Evolutionary conservation across 1,284 basidiomycete genomes (phyloP), one percentile per base, ranked within the genome.

Genomic region (Pseudozyma sp.): DNA sequence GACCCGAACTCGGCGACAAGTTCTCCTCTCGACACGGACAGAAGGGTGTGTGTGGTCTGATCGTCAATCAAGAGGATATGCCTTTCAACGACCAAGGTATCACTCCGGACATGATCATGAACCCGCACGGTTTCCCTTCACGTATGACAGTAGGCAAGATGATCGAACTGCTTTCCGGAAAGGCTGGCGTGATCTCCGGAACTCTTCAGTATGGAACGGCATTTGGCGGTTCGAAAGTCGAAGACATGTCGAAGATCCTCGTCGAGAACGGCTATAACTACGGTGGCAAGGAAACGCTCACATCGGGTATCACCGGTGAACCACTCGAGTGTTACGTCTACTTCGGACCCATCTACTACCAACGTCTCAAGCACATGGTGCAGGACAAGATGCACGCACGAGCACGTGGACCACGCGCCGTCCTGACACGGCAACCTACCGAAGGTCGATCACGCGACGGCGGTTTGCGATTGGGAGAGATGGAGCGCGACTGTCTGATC

Each of bases 131-230:
- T 81, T 99, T 99, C 88, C 97, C 97, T 2, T 97, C 94, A 60
- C 94, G 97, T 57, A 99, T 99, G 96, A 78, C 97, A 35, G 97
- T 99, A 42, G 97, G 97, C 48, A 99, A 99, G 87, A 99, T 99
- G 97, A 97, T 99, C 63, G 97, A 99, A 86, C 88, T 98, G 29
- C 87, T 99, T 19, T 92, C 94, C n/a, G 96, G 97, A 56, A 75
- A 67, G 48, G 74, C 69, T 67, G 94, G 94, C n/a, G 93, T 96
- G 29, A 86, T 97, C 54, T 88, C 88, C 51, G 94, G 94, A 24
- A 91, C 90, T 77, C 88, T 96, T 62, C 93, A 96, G 84, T 95
- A 97, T 83, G 93, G 94, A 31, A 97, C 95, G 0, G 85, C 97
- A 0, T 99, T 99, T 81, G 95, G 97, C 54, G 97, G 97, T 24